Evolutionary conservation across 2,329 filamentous ascomycete genomes (phyloP), one percentile per base, ranked within the genome.

Genomic region (Mycocentrospora acerina): DNA sequence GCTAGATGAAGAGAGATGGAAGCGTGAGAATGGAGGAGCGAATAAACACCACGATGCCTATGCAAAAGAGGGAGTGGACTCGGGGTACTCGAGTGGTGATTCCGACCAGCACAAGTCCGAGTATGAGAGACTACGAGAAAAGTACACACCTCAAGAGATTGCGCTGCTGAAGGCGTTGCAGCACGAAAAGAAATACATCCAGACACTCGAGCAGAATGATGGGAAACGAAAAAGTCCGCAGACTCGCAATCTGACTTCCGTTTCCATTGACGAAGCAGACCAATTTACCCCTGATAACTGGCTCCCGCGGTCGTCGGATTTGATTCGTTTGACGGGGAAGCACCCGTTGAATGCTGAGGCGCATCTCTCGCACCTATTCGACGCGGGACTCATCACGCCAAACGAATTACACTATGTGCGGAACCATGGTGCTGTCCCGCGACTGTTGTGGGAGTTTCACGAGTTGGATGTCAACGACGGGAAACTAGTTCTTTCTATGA

Each of bases 241-340:
- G 22, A 57, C 46, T 2, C 48, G 62, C 14, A 60, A 62, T 10
- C 41, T 59, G 3, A 58, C 49, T 0, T 52, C 55, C 1, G 60
- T 70, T 8, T 56, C 58, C 6, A 71, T 78, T 37, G 71, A 77
- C 32, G 74, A 76, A 47, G 60, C 65, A 3, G 76, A 79, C 43
- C 73, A 77, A 28, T 74, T 74, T 45, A 71, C 70, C 2, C 75
- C 75, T 0, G 75, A 79, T 52, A 78, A 77, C 41, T 79, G 75
- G 76, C 62, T 79, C 2, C 75, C 75, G 3, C 68, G 75, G 7
- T 70, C 66, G 1, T 58, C 62, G 1, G 52, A 73, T 17, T 63
- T 79, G 4, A 72, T 78, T 24, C 71, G 77, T 1, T 48, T 76
- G 13, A 79, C 75, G 0, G 75, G 76, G 4, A 76, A 76, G 29